Conservation (phyloP, 2,329 filamentous ascomycete species). For the Fusarium verrucosum region DNA sequence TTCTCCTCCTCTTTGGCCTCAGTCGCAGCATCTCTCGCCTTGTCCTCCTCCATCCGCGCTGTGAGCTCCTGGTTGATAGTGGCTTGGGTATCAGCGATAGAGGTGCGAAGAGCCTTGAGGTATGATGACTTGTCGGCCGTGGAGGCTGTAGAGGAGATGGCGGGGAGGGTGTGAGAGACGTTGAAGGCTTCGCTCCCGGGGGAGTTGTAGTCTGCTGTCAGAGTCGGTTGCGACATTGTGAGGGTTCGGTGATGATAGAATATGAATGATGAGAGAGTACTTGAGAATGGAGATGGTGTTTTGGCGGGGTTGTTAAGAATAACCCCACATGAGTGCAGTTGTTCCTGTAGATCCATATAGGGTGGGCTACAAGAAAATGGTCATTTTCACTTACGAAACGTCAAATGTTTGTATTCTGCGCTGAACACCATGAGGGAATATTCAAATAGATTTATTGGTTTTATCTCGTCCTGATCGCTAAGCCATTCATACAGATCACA, state of each 20-base stretch:
- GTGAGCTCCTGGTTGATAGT: conserved; percentile 77
- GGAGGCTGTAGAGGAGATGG: conserved; percentile 48
- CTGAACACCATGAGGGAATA: not conserved
- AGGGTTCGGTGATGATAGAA: not conserved
- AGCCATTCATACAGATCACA: no score
- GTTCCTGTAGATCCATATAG: conserved; percentile 1
- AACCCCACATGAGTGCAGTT: conserved; percentile 22
- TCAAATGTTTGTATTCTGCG: not conserved
- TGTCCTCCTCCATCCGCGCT: conserved; percentile 77
- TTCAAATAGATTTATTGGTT: not conserved
- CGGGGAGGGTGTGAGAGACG: conserved; percentile 50
- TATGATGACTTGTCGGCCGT: conserved; percentile 65
- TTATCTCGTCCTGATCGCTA: no score
- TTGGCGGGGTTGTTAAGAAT: conserved; percentile 34
- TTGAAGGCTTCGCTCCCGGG: conserved; percentile 59
- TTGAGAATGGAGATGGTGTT: conserved; percentile 9
- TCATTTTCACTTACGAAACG: not conserved
- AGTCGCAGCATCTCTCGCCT: conserved; percentile 59
- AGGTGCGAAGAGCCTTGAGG: conserved; percentile 66
- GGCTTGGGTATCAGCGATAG: conserved; percentile 68
- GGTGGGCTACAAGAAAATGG: not conserved
- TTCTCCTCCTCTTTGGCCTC: conserved; percentile 75
- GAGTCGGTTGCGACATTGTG: conserved; percentile 28
- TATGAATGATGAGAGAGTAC: not conserved
- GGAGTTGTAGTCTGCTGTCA: conserved; percentile 63